Evolutionary conservation across 2,329 filamentous ascomycete genomes (phyloP).

Genomic region (Monosporascus sp.): DNA sequence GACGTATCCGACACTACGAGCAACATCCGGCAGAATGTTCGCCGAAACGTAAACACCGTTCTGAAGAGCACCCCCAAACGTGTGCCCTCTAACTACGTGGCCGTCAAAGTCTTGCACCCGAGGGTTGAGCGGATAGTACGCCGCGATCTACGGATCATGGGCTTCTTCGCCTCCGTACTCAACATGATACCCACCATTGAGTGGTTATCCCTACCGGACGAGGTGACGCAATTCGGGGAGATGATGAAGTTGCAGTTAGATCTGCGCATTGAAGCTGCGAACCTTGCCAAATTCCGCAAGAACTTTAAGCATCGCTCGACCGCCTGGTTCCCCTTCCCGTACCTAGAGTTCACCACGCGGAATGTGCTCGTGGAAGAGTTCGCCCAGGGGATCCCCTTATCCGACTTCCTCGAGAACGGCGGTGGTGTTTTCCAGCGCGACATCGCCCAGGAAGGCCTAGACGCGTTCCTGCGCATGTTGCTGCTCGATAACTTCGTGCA

Average conservation of each 20-base stretch:
- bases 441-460: slow-evolving; percentile 89
- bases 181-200: slow-evolving; percentile 91
- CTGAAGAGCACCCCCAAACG: slow-evolving; percentile 81
- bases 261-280: slow-evolving; percentile 88
- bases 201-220: slow-evolving; percentile 93
- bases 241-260: slow-evolving; percentile 99
- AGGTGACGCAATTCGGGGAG: slow-evolving; percentile 88
- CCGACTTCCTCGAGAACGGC: slow-evolving; percentile 85
- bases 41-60: slow-evolving; percentile 76
- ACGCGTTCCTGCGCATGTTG: slow-evolving; percentile 94
- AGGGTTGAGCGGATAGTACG: slow-evolving; percentile 82
- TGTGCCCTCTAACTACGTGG: slow-evolving; percentile 87
- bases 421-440: slow-evolving; percentile 90
- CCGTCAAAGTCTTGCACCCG: slow-evolving; percentile 92
- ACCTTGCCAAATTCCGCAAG: slow-evolving; percentile 79
- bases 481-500: slow-evolving; percentile 97
- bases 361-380: slow-evolving; percentile 94
- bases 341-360: slow-evolving; percentile 85
- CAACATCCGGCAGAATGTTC: slow-evolving; percentile 63
- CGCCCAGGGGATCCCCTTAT: slow-evolving; percentile 85
- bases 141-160: slow-evolving; percentile 92
- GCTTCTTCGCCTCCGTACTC: slow-evolving; percentile 77
- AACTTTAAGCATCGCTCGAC: slow-evolving; percentile 87
- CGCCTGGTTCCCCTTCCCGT: slow-evolving; percentile 95
- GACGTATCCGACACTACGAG: slow-evolving; percentile 46